phyloP scores from a whole-genome alignment of 352 stramenopile genomes.

The Phytophthora pinifolia region DNA sequence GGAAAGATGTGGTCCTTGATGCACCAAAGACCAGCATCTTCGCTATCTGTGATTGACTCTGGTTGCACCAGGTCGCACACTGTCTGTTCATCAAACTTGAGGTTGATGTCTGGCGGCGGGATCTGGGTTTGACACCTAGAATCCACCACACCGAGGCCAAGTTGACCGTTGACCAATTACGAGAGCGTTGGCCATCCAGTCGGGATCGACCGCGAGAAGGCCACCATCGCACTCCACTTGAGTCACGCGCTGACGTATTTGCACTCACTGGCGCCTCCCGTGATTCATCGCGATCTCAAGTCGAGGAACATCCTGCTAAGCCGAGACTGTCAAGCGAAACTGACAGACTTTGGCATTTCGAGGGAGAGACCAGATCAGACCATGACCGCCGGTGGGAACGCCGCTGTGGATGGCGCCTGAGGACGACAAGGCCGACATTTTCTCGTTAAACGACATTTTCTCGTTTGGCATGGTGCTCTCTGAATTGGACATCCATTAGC shows the following conservation, averaged over 20 bases:
- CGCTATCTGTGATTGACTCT: too few relatives aligned
- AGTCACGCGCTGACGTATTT: conserved; percentile 48
- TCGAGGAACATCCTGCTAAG: conserved; percentile 67
- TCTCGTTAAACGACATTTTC: too few relatives aligned
- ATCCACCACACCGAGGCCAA: too few relatives aligned
- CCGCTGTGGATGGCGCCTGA: conserved; percentile 22
- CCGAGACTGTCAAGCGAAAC: conserved; percentile 36
- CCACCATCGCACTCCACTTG: conserved; percentile 36
- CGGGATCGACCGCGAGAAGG: conserved; percentile 15
- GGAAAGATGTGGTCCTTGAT: too few relatives aligned
- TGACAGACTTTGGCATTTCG: conserved; percentile 53
- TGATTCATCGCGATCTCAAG: conserved; percentile 71
- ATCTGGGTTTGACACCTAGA: too few relatives aligned
- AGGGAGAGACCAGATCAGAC: conserved; percentile 18
- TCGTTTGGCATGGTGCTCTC: conserved; percentile 34
- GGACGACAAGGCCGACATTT: conserved; percentile 26
- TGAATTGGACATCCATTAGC: conserved; percentile 31
- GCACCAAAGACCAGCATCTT: too few relatives aligned
- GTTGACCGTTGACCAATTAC: conserved; percentile 25
- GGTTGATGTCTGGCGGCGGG: too few relatives aligned
- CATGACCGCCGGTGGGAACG: conserved; percentile 23
- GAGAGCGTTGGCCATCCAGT: not conserved
- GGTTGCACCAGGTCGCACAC: too few relatives aligned
- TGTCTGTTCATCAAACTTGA: too few relatives aligned
- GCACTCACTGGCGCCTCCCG: conserved; percentile 39